Base-by-base conservation (phyloP, 139 green algal species). In the Tetratostichococcus sp. region DNA sequence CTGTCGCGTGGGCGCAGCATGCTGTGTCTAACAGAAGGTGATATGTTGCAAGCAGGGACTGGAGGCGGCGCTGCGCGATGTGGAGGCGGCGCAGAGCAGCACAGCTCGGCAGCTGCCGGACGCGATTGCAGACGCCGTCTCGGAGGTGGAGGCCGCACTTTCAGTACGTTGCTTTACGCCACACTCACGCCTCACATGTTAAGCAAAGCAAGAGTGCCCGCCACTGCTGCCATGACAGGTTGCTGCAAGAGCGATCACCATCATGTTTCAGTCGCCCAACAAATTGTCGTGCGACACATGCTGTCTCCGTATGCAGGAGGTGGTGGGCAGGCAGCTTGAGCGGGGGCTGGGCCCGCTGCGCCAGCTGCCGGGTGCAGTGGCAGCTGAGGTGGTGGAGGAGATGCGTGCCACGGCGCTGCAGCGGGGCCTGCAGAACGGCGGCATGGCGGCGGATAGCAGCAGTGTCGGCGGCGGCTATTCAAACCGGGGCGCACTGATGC, bases 1-100 rank as follows among this genome's bases (percentile, higher is more conserved):
- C n/a, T n/a, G n/a, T n/a, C n/a, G n/a, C n/a, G n/a, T n/a, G n/a
- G n/a, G n/a, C n/a, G n/a, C n/a, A n/a, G n/a, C n/a, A n/a, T n/a
- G n/a, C n/a, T n/a, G n/a, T n/a, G n/a, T n/a, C n/a, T n/a, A n/a
- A n/a, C n/a, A n/a, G n/a, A n/a, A n/a, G n/a, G n/a, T n/a, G n/a
- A n/a, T n/a, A n/a, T n/a, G n/a, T n/a, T 62, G 11, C 21, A 11
- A 21, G 59, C 66, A 78, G 65, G 69, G 71, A 0, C 39, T 89
- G 31, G 76, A 85, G 67, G 79, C 76, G 1, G 35, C 70, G 30
- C 59, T 88, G 22, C 2, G 8, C 2, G 69, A 43, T 2, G 62
- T 88, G 50, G 59, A 88, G 30, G 33, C n/a, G 14, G 32, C 57
- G 14, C 82, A 86, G 70, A 42, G 4, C 0, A 43, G 84, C 14